Conservation (phyloP, 805 yeast species). For the Starmera amethionina region DNA sequence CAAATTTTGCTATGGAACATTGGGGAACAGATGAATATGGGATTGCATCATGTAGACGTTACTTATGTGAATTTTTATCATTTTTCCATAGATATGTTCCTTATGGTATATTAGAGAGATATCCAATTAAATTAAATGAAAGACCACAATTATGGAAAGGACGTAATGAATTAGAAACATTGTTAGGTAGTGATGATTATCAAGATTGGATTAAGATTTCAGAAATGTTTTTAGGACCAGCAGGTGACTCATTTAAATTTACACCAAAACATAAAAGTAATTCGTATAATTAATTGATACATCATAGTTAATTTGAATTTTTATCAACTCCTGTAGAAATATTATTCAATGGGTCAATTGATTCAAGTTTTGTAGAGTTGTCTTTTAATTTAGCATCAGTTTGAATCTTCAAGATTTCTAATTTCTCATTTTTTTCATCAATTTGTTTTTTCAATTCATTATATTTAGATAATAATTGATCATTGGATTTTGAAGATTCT, state of each 20-base stretch:
- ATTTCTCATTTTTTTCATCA: conserved; percentile 48
- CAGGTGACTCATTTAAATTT: conserved; percentile 63
- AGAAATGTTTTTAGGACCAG: conserved; percentile 91
- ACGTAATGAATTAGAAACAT: conserved; percentile 84
- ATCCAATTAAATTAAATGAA: conserved; percentile 85
- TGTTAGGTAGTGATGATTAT: conserved; percentile 76
- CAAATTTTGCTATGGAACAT: conserved; percentile 80
- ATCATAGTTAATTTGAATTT: conserved; percentile 4
- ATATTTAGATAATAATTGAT: conserved; percentile 17
- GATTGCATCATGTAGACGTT: conserved; percentile 76
- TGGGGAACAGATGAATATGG: conserved; percentile 99
- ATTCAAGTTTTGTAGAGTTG: conserved; percentile 25
- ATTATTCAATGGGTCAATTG: conserved; percentile 9
- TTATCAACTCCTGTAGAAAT: conserved; percentile 3
- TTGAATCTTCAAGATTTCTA: conserved; percentile 62
- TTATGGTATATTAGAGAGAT: conserved; percentile 78
- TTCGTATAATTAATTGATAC: conserved; percentile 32
- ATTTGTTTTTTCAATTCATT: conserved; percentile 13
- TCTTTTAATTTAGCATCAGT: conserved; percentile 57
- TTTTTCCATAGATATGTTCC: conserved; percentile 94
- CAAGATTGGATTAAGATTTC: conserved; percentile 93
- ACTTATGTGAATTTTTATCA: conserved; percentile 86
- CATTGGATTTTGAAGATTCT: conserved; percentile 40
- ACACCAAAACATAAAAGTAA: conserved; percentile 94
- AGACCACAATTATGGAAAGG: conserved; percentile 94